A percentile compares a stretch with the other conserved stretches of the same genome.
These are phyloP conservation scores for Fragosphaeria purpurea DNA, from an alignment of 2,329 filamentous ascomycete species.

Conservation along the genomic window DNA sequence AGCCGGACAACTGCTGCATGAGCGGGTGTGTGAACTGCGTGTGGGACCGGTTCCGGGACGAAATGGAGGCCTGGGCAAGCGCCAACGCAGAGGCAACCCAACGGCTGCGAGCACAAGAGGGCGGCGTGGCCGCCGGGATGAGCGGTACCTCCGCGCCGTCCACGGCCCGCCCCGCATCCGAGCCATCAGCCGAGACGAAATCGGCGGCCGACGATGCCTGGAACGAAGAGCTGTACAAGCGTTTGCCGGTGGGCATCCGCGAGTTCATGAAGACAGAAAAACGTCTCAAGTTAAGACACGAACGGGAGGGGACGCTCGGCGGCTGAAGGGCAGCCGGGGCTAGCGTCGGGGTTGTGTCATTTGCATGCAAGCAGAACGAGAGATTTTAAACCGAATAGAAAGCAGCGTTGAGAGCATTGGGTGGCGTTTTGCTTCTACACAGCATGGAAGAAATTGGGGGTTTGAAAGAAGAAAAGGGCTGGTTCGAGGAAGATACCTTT, in stretches of 20 bases:
- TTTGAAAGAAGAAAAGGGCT: too few species aligned
- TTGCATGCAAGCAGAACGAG: too few species aligned
- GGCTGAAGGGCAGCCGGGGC: constrained; percentile 19
- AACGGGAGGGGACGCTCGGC: constrained; percentile 40
- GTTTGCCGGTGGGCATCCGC: constrained; percentile 81
- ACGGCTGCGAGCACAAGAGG: constrained; percentile 33
- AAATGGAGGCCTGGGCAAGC: constrained; percentile 78
- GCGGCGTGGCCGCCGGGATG: constrained; percentile 13
- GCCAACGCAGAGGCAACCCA: constrained; percentile 53
- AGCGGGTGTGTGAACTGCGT: constrained; percentile 96
- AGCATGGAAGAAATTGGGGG: too few species aligned
- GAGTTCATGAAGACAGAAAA: constrained; percentile 99
- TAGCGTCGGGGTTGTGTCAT: too few species aligned
- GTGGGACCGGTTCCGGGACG: constrained; percentile 85
- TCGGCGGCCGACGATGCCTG: constrained; percentile 28
- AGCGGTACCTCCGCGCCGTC: constrained; percentile 8
- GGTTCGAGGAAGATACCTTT: too few species aligned
- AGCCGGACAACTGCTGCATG: constrained; percentile 99
- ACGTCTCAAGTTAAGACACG: constrained; percentile 67
- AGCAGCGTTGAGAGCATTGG: too few species aligned
- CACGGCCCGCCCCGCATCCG: constrained; percentile 2
- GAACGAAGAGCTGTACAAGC: constrained; percentile 62
- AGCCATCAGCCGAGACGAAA: constrained; percentile 53
- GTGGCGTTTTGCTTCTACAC: too few species aligned
- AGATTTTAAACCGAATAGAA: too few species aligned